Base-by-base conservation (phyloP, 768 basidiomycete species). In the Trametes punicea region DNA sequence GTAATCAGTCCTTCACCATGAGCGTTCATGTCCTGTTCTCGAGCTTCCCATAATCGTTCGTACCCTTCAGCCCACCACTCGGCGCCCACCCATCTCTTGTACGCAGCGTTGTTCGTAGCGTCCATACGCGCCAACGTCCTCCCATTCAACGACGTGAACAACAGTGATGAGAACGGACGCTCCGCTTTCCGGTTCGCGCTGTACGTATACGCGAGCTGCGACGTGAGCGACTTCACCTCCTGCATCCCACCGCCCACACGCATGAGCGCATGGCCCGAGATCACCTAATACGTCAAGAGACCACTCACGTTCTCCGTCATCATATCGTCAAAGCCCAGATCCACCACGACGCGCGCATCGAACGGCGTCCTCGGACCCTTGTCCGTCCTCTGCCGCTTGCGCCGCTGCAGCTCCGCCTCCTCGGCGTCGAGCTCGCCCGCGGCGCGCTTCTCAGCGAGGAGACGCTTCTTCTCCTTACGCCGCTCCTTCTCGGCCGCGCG, bases 201-300 rank as follows among this genome's bases (percentile, higher is more conserved):
- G 72, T 98, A 97, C 20, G 88, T 85, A 69, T 90, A 97, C n/a
- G 85, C 87, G 46, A 98, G 75, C 71, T 99, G 97, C 25, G 90
- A 88, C 53, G 83, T 84, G 65, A 99, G 80, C 4, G 95, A 98
- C 62, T 77, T 83, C 58, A 97, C 81, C 77, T 98, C 97, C 96
- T 98, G 69, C 29, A 36, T 7, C n/a, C n/a, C 7, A 36, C 15
- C 5, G 5, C 42, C 6, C 21, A 5, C 15, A 13, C 46, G 7
- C 48, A 36, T 40, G 23, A 56, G 33, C 20, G 31, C 16, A 4
- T 23, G 10, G 6, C 42, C 30, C 33, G 16, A 5, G 33, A 6
- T 46, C 44, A 13, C 2, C 20, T 4, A 30, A 6, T 15, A 21
- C 20, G 4, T 16, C 11, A 2, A 18, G 16, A n/a, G 23, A 13